Percentiles rank a stretch among this genome's conserved stretches.
phyloP scores from a whole-genome alignment of 2,329 filamentous ascomycete genomes.

The Coleophoma cylindrospora region DNA sequence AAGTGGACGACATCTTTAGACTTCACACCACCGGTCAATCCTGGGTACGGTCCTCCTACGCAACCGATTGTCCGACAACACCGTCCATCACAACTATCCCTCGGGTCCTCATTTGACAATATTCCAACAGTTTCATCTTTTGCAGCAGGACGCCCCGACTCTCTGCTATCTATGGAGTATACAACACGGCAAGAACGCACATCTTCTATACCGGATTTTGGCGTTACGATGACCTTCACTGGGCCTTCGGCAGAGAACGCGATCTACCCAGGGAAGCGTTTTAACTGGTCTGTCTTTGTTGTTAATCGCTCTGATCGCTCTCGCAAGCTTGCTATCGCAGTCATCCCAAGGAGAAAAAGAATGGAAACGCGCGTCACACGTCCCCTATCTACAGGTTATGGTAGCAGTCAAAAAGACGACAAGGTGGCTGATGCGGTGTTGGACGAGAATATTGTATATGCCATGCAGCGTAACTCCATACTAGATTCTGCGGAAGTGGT shows the following conservation, averaged over 20 bases:
- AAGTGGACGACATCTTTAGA: constrained; percentile 66
- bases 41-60: constrained; percentile 52
- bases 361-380: constrained; percentile 40
- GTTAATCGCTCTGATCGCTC: constrained; percentile 62
- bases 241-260: constrained; percentile 53
- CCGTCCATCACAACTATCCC: constrained; percentile 59
- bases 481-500: constrained; percentile 63
- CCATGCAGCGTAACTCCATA: constrained; percentile 61
- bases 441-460: constrained; percentile 67
- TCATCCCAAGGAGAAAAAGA: constrained; percentile 59
- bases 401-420: constrained; percentile 24
- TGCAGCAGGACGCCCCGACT: constrained; percentile 52
- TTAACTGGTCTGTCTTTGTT: constrained; percentile 70
- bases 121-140: constrained; percentile 50
- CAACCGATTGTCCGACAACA: constrained; percentile 57
- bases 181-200: constrained; percentile 32
- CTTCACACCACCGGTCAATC: constrained; percentile 62
- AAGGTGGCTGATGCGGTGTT: constrained; percentile 59
- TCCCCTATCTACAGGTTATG: constrained; percentile 43
- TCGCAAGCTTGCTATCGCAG: constrained; percentile 66
- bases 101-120: constrained; percentile 46
- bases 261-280: constrained; percentile 60
- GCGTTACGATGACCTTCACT: constrained; percentile 71
- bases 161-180: constrained; percentile 54
- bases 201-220: constrained; percentile 52